Conservation (phyloP, 257 asterid genomes). For the Jacaranda copaia region DNA sequence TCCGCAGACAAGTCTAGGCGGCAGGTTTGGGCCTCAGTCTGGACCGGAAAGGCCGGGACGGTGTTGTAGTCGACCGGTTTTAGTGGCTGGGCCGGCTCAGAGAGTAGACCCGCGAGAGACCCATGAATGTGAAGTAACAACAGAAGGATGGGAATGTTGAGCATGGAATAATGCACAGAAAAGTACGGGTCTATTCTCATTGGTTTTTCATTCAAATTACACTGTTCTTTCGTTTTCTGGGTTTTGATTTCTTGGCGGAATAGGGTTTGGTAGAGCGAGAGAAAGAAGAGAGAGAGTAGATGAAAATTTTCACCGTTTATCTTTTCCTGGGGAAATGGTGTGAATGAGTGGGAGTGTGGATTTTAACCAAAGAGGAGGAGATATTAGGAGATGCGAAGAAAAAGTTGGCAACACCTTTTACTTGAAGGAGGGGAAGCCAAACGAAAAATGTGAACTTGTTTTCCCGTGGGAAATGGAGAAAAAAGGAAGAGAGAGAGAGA, state of each 20-base stretch:
- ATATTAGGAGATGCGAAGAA: slow-evolving; percentile 33
- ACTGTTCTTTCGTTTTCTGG: not conserved
- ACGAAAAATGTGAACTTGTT: slow-evolving; percentile 21
- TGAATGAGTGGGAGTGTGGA: slow-evolving; percentile 36
- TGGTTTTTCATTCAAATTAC: slow-evolving; percentile 32
- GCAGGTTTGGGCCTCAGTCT: slow-evolving; percentile 67
- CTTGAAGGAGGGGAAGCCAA: slow-evolving; percentile 37
- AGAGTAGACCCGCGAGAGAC: slow-evolving; percentile 54
- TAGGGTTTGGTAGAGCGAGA: slow-evolving; percentile 28
- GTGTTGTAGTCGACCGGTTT: slow-evolving; percentile 81
- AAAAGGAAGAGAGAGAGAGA: not conserved
- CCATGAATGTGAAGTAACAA: slow-evolving; percentile 25
- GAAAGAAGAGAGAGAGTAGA: not conserved
- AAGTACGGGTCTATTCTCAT: slow-evolving; percentile 25
- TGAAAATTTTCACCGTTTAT: not conserved
- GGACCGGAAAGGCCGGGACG: slow-evolving; percentile 89
- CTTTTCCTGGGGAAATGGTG: slow-evolving; percentile 42
- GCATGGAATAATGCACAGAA: not conserved
- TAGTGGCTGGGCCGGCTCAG: slow-evolving; percentile 79
- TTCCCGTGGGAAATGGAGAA: slow-evolving; percentile 21
- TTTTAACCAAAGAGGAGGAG: slow-evolving; percentile 47
- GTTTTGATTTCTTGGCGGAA: not conserved
- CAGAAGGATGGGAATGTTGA: slow-evolving; percentile 27
- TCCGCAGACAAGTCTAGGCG: slow-evolving; percentile 81
- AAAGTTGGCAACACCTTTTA: slow-evolving; percentile 39